Base-by-base conservation (phyloP, 345 rosid species). In the Dimocarpus longan region DNA sequence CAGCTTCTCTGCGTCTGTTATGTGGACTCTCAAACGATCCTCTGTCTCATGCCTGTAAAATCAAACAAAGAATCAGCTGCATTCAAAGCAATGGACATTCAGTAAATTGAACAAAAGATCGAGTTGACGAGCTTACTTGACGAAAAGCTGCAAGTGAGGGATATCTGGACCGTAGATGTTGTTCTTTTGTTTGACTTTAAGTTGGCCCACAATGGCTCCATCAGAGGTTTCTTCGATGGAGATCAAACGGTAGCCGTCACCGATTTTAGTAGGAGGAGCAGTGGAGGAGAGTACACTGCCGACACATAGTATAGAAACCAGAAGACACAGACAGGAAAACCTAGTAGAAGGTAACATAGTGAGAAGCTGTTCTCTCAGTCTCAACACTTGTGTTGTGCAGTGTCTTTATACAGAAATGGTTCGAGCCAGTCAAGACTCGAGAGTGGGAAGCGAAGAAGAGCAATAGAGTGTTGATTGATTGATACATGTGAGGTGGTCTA, bases 161-260 rank as follows among this genome's bases (percentile, higher is more conserved):
- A 97, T 89, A 80, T 97, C 99, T 50, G 95, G 82, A 71, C 98
- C 99, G 82, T 92, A 97, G 85, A 92, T 83, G 2, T 80, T 76
- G 91, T 86, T 94, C 76, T 88, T 91, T 74, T 88, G 79, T 46
- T 93, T 94, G 82, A 97, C 91, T 82, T 93, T 95, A 74, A 97
- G 98, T 77, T 76, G 87, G 13, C 98, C 99, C 10, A 89, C 60
- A 69, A 97, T 79, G 79, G 91, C 95, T 12, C 97, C 98, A 16
- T 90, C 96, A 6, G 89, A 85, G 57, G 95, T 85, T 80, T 94
- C 97, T 79, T 91, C 90, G 60, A 92, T 50, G 50, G 97, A 91
- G 84, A 94, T 82, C 64, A 97, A 82, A 84, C 98, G 91, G 89
- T 97, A 94, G 76, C 99, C 99, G 22, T 86, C 46, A 76, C 98